phyloP scores from a whole-genome alignment of 2,329 filamentous ascomycete genomes.

The Pseudocercospora vitis region DNA sequence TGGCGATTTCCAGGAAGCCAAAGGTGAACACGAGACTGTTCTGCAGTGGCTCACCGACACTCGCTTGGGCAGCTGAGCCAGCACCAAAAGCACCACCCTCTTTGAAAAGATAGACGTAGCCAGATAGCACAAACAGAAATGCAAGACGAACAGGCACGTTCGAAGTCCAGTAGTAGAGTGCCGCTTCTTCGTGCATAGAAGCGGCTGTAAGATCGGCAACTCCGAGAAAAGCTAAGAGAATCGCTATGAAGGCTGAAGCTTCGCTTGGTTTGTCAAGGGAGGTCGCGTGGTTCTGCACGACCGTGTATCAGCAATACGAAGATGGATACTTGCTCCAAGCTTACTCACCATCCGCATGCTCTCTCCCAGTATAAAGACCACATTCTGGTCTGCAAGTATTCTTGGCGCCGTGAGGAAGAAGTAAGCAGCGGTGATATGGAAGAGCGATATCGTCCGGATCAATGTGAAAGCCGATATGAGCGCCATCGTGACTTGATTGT shows the following conservation, averaged over 20 bases:
- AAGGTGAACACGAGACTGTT: constrained; percentile 84
- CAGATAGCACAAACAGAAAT: constrained; percentile 61
- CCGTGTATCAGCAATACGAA: not conserved
- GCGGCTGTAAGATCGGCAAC: constrained; percentile 50
- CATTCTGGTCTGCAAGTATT: constrained; percentile 71
- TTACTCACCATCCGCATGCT: constrained; percentile 72
- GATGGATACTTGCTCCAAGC: not conserved
- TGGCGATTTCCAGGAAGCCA: constrained; percentile 76
- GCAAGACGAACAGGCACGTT: constrained; percentile 64
- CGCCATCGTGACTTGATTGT: constrained; percentile 60
- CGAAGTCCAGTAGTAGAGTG: constrained; percentile 50
- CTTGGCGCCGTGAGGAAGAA: constrained; percentile 76
- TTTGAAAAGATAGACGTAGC: constrained; percentile 66
- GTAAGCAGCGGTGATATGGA: constrained; percentile 79
- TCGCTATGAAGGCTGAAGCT: constrained; percentile 64
- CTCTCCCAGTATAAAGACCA: constrained; percentile 80
- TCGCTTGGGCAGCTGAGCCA: constrained; percentile 26
- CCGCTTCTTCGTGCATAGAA: constrained; percentile 45
- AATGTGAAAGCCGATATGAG: constrained; percentile 78
- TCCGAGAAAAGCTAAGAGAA: constrained; percentile 66
- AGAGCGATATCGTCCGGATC: constrained; percentile 77
- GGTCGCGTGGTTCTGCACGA: constrained; percentile 62
- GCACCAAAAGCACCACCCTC: constrained; percentile 49
- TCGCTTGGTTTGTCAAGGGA: constrained; percentile 68
- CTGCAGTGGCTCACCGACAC: constrained; percentile 64